phyloP scores from a whole-genome alignment of 257 asterid species.

The Nyctanthes arbortristis region DNA sequence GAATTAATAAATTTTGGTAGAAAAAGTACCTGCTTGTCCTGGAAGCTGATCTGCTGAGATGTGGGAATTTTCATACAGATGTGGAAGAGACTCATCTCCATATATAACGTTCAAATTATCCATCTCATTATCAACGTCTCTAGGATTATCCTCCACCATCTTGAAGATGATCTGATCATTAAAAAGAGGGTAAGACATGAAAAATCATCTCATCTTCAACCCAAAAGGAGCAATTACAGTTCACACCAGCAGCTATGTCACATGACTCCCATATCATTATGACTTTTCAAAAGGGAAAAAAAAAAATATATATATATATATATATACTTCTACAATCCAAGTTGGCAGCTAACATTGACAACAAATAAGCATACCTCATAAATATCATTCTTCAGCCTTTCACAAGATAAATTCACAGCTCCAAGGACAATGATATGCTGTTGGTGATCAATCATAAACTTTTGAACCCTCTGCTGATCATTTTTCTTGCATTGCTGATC shows the following conservation, averaged over 20 bases:
- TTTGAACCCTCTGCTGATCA: constrained; percentile 93
- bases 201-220: no score
- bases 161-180: constrained; percentile 79
- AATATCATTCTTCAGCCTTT: constrained; percentile 86
- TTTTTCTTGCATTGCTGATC: constrained; percentile 89
- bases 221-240: no score
- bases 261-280: no score
- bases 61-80: constrained; percentile 89
- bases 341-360: constrained; percentile 1
- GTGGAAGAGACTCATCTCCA: constrained; percentile 96
- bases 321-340: no score
- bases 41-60: constrained; percentile 94
- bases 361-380: constrained; percentile 63
- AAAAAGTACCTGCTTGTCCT: constrained; percentile 68
- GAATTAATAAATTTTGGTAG: constrained; percentile 1
- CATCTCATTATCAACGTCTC: constrained; percentile 95
- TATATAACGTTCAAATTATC: constrained; percentile 85
- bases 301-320: no score
- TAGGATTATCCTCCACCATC: constrained; percentile 97
- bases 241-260: no score
- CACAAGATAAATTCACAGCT: constrained; percentile 89
- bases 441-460: constrained; percentile 97
- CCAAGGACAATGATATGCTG: constrained; percentile 92
- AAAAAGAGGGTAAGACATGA: constrained; percentile 12
- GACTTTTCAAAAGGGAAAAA: constrained; percentile 10